phyloP scores from a whole-genome alignment of 202 grass and related monocot genomes.

The Carex arenaria region DNA sequence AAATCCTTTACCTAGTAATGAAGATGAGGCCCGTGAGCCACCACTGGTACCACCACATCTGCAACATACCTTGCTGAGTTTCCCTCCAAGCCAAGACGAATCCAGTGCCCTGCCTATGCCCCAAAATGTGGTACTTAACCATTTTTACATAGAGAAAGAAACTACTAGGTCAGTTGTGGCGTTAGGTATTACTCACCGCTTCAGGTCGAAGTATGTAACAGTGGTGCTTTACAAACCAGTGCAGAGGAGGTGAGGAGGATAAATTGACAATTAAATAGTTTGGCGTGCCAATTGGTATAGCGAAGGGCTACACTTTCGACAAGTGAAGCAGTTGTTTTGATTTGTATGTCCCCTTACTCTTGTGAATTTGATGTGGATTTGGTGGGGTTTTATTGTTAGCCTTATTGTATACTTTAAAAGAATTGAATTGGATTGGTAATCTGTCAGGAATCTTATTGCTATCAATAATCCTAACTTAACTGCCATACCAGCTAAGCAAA shows the following conservation, averaged over 20 bases:
- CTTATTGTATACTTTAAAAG: constrained; percentile 7
- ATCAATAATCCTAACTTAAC: constrained; percentile 13
- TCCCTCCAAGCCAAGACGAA: constrained; percentile 70
- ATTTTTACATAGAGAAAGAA: constrained; percentile 98
- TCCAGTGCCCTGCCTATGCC: constrained; percentile 55
- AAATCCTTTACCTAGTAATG: constrained; percentile 63
- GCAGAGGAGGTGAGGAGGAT: constrained; percentile 59
- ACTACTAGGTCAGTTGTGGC: constrained; percentile 76
- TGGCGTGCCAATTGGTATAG: constrained; percentile 24
- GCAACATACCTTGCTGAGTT: constrained; percentile 71
- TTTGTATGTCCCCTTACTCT: neutral
- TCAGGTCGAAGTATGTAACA: constrained; percentile 83
- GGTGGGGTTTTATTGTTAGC: neutral
- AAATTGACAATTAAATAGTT: constrained; percentile 13
- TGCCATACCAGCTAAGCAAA: neutral
- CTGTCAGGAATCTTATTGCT: neutral
- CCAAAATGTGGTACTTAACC: constrained; percentile 91
- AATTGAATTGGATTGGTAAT: constrained; percentile 10
- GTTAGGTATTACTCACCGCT: constrained; percentile 80
- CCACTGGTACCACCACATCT: constrained; percentile 73
- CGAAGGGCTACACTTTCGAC: neutral
- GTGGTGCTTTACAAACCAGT: constrained; percentile 97
- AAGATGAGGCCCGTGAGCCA: constrained; percentile 89
- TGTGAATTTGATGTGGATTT: constrained; percentile 9
- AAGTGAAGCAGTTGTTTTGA: constrained; percentile 9